Evolutionary conservation across 148 eudicot genomes (phyloP), one percentile per base, ranked within the genome.

Genomic region (Fagopyrum homotropicum): DNA sequence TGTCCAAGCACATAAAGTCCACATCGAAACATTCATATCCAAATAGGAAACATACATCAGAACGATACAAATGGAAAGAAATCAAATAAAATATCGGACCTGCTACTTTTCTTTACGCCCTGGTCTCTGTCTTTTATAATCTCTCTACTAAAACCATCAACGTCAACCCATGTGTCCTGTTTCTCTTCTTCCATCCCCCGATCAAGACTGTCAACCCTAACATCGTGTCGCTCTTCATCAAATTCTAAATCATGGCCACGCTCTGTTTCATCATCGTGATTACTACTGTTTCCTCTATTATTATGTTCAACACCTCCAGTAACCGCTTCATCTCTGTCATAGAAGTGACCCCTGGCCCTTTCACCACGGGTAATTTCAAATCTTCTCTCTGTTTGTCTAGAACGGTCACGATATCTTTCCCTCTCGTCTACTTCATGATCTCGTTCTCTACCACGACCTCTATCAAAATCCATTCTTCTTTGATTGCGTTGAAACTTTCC

Each of bases 391-490:
- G 79, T 49, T 75, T 80, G 71, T 76, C 83, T 35, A 63, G 90
- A 89, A 81, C 80, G 77, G 75, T 83, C 85, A 48, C 76, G 84
- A 54, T 76, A 73, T 45, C 76, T 83, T 11, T 82, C 87, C 72
- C 80, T 86, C 45, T 73, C 79, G 76, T 72, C 77, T 75, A 74
- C 87, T 43, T 75, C 84, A 47, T 75, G 73, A 69, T 83, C 88
- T 71, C 84, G 84, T 69, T 82, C 88, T 49, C 83, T 82, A 82
- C 76, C 84, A 79, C 89, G 87, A 10, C 91, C 83, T 74, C 85
- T 82, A 60, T 80, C 84, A 77, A 84, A 45, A 61, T 78, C 88
- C 71, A 64, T 45, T 26, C 84, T 81, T 77, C 92, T 88, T 40
- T 81, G 89, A 72, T 77, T 82, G 49, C 75, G 87, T 17, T 84